phyloP scores from a whole-genome alignment of 2,329 filamentous ascomycete genomes.

The Colletotrichum euphorbiae region DNA sequence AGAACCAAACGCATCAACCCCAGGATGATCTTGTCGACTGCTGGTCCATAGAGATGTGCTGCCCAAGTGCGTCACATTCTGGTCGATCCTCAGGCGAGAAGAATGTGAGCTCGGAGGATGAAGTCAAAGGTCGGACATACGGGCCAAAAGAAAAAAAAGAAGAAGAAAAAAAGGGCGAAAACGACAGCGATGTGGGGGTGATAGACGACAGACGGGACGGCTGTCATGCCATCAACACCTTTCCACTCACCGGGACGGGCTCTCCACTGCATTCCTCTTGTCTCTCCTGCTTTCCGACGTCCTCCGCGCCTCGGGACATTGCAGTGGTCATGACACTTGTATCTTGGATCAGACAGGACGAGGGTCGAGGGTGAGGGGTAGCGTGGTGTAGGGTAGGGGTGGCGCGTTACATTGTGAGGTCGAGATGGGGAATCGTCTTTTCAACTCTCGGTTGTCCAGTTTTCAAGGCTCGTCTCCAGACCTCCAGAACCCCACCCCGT shows the following conservation, averaged over 20 bases:
- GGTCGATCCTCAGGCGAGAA: conserved; percentile 8
- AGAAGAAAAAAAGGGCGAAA: no score
- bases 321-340: conserved; percentile 23
- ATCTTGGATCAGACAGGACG: conserved; percentile 12
- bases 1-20: conserved; percentile 24
- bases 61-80: background rate
- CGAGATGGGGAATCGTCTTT: conserved; percentile 23
- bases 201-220: conserved; percentile 21
- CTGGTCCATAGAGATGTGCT: conserved; percentile 11
- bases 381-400: conserved; percentile 13
- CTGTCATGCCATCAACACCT: conserved; percentile 28
- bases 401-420: conserved; percentile 19
- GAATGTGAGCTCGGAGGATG: conserved; percentile 7
- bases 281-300: conserved; percentile 21
- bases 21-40: conserved; percentile 29
- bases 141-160: background rate
- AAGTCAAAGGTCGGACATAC: background rate
- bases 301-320: conserved; percentile 26
- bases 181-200: conserved; percentile 28
- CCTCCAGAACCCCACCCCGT: conserved; percentile 24
- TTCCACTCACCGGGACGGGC: conserved; percentile 17
- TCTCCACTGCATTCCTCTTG: conserved; percentile 18
- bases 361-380: conserved; percentile 11
- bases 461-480: conserved; percentile 36
- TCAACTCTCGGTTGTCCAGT: conserved; percentile 29